Evolutionary conservation across 768 basidiomycete species (phyloP).

Genomic region (Termitomyces bulborhizus): DNA sequence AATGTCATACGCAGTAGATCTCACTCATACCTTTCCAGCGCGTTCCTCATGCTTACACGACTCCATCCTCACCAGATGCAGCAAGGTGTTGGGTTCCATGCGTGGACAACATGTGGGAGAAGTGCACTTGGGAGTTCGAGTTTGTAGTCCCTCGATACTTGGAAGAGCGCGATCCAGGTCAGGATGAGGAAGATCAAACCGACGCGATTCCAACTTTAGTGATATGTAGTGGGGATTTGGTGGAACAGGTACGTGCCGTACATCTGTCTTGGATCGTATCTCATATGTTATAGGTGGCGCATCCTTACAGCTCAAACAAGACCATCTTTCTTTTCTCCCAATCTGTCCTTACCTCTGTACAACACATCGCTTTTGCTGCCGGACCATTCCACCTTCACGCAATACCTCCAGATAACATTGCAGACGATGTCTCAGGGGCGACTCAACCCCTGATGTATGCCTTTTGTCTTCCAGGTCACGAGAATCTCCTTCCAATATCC

Average conservation of each 20-base stretch:
- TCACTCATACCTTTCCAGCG: slow-evolving; percentile 44
- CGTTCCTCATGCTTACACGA: slow-evolving; percentile 90
- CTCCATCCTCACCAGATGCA: slow-evolving; percentile 79
- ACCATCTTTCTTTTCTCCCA: slow-evolving; percentile 93
- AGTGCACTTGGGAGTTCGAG: slow-evolving; percentile 98
- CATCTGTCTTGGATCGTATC: neutral
- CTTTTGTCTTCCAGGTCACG: slow-evolving; percentile 89
- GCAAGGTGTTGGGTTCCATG: slow-evolving; percentile 99
- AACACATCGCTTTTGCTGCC: slow-evolving; percentile 93
- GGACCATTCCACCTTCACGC: slow-evolving; percentile 85
- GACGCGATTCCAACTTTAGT: slow-evolving; percentile 78
- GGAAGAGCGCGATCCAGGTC: slow-evolving; percentile 48
- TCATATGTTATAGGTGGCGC: slow-evolving; percentile 58
- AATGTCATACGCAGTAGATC: neutral
- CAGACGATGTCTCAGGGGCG: slow-evolving; percentile 57
- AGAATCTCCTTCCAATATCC: slow-evolving; percentile 61
- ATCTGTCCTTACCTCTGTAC: slow-evolving; percentile 82
- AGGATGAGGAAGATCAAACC: slow-evolving; percentile 45
- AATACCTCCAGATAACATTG: slow-evolving; percentile 54
- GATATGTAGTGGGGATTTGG: slow-evolving; percentile 89
- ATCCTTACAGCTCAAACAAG: slow-evolving; percentile 91
- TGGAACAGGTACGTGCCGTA: slow-evolving; percentile 69
- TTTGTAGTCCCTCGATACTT: slow-evolving; percentile 86
- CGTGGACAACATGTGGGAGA: slow-evolving; percentile 90
- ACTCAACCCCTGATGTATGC: slow-evolving; percentile 78